Evolutionary conservation across 2,329 filamentous ascomycete species (phyloP).

Genomic region (Xenoacremonium recifei): DNA sequence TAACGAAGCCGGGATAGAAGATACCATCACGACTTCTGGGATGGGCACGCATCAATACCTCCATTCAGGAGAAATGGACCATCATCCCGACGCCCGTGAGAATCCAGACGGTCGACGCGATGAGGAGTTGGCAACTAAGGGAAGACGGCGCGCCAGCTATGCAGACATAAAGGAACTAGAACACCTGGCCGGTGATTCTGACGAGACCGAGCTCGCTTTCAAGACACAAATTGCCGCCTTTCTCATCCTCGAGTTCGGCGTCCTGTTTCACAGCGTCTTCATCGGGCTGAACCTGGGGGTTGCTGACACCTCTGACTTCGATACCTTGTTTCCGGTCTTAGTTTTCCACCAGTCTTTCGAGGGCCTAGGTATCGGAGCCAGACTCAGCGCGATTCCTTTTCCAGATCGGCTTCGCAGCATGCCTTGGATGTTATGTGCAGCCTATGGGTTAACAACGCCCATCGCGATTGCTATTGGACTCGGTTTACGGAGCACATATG

Average conservation of each 20-base stretch:
- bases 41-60: not conserved
- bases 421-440: constrained; percentile 46
- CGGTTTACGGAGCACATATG: constrained; percentile 34
- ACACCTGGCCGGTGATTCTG: not conserved
- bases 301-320: constrained; percentile 49
- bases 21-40: constrained; percentile 14
- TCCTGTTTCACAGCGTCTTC: constrained; percentile 85
- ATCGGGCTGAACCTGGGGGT: constrained; percentile 72
- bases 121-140: constrained; percentile 18
- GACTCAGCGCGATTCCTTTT: constrained; percentile 55
- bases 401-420: constrained; percentile 37
- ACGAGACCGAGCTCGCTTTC: not conserved
- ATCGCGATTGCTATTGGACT: constrained; percentile 49
- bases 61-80: not conserved
- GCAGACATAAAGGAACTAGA: constrained; percentile 30
- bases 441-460: constrained; percentile 52
- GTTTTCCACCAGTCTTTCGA: constrained; percentile 87
- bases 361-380: constrained; percentile 78
- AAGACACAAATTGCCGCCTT: constrained; percentile 67
- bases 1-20: constrained; percentile 35
- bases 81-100: not conserved
- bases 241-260: constrained; percentile 84
- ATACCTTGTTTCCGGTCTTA: constrained; percentile 54
- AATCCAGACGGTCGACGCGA: constrained; percentile 35
- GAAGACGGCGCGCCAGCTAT: constrained; percentile 36